A percentile compares a stretch with the other conserved stretches of the same genome.
Conservation (phyloP, 805 yeast species). For the Saccharomycopsis vini region DNA sequence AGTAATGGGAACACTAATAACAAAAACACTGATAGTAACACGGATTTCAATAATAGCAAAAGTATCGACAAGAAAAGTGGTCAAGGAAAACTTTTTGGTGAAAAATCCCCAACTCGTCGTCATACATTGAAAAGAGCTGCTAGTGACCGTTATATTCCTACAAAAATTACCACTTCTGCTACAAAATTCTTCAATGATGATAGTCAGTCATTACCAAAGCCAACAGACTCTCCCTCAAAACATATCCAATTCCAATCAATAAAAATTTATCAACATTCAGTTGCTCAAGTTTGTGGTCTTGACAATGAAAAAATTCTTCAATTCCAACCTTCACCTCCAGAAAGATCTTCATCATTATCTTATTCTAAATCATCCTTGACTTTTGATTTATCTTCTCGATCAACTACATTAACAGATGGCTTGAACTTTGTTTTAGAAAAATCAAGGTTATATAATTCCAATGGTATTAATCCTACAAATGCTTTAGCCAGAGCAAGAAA, state of each 20-base stretch:
- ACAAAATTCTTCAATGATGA: conserved; percentile 36
- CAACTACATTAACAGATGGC: conserved; percentile 20
- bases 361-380: conserved; percentile 29
- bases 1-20: no score
- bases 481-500: conserved; percentile 49
- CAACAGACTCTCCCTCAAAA: conserved; percentile 38
- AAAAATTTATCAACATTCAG: conserved; percentile 58
- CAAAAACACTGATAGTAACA: no score
- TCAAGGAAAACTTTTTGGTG: no score
- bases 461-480: conserved; percentile 26
- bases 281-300: conserved; percentile 92
- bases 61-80: no score
- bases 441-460: conserved; percentile 11
- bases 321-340: conserved; percentile 83
- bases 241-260: conserved; percentile 36
- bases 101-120: no score
- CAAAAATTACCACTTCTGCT: conserved; percentile 37
- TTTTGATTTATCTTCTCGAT: conserved; percentile 27
- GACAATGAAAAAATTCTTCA: conserved; percentile 76
- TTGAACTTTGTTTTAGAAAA: conserved; percentile 22
- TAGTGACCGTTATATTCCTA: conserved; percentile 56
- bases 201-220: conserved; percentile 27
- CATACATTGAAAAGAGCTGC: no score
- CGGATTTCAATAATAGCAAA: no score
- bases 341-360: conserved; percentile 29